Conservation (phyloP, 345 rosid genomes). For the Citrus sp. region DNA sequence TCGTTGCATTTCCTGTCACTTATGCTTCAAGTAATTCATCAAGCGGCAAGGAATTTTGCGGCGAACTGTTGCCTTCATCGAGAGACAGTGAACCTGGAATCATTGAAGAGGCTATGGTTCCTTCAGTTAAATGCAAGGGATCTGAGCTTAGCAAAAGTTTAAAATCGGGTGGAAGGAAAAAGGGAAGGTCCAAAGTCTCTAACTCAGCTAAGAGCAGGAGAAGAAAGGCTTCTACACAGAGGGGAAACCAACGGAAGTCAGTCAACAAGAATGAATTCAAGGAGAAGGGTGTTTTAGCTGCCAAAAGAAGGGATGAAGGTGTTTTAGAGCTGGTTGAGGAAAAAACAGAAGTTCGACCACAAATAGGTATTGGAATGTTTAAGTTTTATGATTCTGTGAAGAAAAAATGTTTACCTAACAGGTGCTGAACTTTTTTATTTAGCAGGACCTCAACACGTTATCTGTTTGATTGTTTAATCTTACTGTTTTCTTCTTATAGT, state of each 20-base stretch:
- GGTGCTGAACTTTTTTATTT: neutral
- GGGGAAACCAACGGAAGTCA: conserved; percentile 32
- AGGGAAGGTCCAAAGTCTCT: conserved; percentile 45
- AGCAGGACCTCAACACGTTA: neutral
- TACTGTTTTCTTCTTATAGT: neutral
- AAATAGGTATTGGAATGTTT: conserved; percentile 48
- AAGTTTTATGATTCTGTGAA: neutral
- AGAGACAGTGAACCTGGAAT: conserved; percentile 26
- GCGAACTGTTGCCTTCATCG: conserved; percentile 18
- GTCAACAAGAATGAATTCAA: conserved; percentile 31
- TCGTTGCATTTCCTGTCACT: conserved; percentile 20
- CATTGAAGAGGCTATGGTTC: conserved; percentile 27
- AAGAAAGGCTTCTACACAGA: conserved; percentile 32
- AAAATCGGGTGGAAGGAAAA: conserved; percentile 45
- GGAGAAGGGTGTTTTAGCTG: conserved; percentile 25
- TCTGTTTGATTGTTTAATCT: neutral
- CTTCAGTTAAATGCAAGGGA: conserved; percentile 33
- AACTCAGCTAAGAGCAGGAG: conserved; percentile 38
- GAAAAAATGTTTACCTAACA: neutral
- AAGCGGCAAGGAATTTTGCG: conserved; percentile 24
- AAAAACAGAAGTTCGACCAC: conserved; percentile 23
- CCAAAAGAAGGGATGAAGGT: conserved; percentile 4
- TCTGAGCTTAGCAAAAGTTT: conserved; percentile 27
- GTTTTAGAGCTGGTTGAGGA: conserved; percentile 25
- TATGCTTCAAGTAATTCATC: conserved; percentile 33